Evolutionary conservation across 1,284 basidiomycete species (phyloP).

Genomic region (Stygiomarasmius scandens): DNA sequence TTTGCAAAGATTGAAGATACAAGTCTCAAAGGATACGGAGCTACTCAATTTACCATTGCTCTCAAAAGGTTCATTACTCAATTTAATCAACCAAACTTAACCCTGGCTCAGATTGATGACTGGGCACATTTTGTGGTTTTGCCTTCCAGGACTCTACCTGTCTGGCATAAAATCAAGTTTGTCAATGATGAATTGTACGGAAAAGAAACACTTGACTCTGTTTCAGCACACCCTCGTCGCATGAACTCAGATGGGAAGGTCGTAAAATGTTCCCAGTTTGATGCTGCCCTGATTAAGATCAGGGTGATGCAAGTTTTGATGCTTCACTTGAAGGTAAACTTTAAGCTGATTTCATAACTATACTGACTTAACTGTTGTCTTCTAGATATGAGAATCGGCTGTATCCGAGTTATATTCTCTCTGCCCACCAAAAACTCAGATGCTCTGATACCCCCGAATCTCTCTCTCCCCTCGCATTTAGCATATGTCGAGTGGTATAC

Average conservation of each 20-base stretch:
- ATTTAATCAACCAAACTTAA: not conserved
- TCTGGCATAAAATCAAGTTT: conserved; percentile 8
- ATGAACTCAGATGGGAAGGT: not conserved
- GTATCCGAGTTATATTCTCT: not conserved
- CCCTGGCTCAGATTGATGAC: not conserved
- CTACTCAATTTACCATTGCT: not conserved
- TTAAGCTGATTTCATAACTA: not conserved
- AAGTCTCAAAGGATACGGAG: not conserved
- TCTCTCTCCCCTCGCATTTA: not conserved
- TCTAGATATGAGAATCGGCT: not conserved
- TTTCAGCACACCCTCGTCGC: not conserved
- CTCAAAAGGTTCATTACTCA: not conserved
- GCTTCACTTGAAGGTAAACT: not conserved
- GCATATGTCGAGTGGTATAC: conserved; percentile 5
- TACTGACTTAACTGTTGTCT: not conserved
- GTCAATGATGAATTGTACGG: not conserved
- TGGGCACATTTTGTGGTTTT: not conserved
- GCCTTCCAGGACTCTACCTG: not conserved
- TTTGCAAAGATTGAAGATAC: not conserved
- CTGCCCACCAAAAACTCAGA: not conserved
- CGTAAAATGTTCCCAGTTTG: not conserved
- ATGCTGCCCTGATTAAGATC: not conserved
- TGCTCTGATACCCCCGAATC: not conserved
- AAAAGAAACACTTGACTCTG: not conserved
- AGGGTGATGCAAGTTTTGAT: not conserved